phyloP scores from a whole-genome alignment of 2,329 filamentous ascomycete species.

The Fusarium secorum region DNA sequence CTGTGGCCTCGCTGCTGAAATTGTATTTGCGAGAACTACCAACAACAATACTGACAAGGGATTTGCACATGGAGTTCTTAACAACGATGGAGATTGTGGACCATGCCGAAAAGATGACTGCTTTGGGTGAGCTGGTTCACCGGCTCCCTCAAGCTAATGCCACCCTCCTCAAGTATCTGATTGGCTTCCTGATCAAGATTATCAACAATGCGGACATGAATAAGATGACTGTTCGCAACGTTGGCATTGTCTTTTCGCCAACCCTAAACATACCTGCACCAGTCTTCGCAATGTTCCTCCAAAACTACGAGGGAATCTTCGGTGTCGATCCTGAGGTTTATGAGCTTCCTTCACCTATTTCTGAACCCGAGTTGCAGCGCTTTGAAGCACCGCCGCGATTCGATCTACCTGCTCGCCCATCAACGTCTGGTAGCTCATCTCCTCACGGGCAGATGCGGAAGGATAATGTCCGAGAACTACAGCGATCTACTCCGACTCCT shows the following conservation, averaged over 20 bases:
- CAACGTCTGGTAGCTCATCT: conserved; percentile 59
- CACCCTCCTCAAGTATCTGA: conserved; percentile 82
- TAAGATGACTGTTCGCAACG: conserved; percentile 98
- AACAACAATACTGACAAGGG: conserved; percentile 87
- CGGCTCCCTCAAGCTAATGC: conserved; percentile 82
- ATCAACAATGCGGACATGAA: conserved; percentile 90
- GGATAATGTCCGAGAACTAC: conserved; percentile 42
- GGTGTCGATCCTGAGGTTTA: conserved; percentile 72
- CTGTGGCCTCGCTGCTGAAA: conserved; percentile 92
- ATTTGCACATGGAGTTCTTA: conserved; percentile 89
- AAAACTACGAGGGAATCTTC: conserved; percentile 89
- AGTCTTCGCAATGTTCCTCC: conserved; percentile 91
- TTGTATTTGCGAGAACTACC: conserved; percentile 92
- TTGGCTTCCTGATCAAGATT: conserved; percentile 88
- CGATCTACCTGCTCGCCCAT: conserved; percentile 55
- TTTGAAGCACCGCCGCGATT: conserved; percentile 45
- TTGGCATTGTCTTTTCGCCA: conserved; percentile 97
- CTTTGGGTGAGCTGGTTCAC: conserved; percentile 80
- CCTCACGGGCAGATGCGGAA: conserved; percentile 58
- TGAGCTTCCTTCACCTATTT: conserved; percentile 59
- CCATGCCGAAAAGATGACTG: conserved; percentile 76
- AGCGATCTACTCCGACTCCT: conserved; percentile 58
- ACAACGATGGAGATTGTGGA: conserved; percentile 81
- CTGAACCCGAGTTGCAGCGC: conserved; percentile 49
- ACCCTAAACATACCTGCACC: conserved; percentile 96